Evolutionary conservation across 2,329 filamentous ascomycete species (phyloP).

Genomic region (Thyridium curvatum): DNA sequence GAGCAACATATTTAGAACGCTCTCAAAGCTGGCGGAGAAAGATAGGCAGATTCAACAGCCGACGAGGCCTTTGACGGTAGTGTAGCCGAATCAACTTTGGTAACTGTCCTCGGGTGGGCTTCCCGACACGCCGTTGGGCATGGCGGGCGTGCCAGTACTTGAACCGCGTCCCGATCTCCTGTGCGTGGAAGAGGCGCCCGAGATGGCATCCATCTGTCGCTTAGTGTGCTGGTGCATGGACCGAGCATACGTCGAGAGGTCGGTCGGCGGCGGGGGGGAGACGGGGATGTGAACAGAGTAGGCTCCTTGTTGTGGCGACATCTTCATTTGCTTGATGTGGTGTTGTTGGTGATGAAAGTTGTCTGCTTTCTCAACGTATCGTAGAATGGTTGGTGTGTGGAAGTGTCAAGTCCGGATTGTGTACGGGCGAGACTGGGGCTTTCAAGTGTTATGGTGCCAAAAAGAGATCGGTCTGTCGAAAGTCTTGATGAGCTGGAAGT

Average conservation of each 20-base stretch:
- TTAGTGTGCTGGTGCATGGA: slow-evolving; percentile 62
- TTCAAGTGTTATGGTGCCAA: too few species aligned
- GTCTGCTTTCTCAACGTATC: too few species aligned
- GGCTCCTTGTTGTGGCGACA: too few species aligned
- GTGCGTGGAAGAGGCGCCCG: slow-evolving; percentile 29
- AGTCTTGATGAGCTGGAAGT: too few species aligned
- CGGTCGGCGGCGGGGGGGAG: slow-evolving; percentile 17
- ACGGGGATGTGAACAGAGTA: slow-evolving; percentile 10
- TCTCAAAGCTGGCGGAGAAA: background rate
- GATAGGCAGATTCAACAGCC: background rate
- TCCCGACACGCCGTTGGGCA: slow-evolving; percentile 18
- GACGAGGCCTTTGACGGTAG: background rate
- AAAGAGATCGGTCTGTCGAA: too few species aligned
- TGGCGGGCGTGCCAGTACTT: slow-evolving; percentile 8
- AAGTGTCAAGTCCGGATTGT: too few species aligned
- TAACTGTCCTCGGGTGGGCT: slow-evolving; percentile 11
- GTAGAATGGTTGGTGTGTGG: too few species aligned
- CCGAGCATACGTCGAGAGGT: slow-evolving; percentile 41
- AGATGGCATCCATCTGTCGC: slow-evolving; percentile 56
- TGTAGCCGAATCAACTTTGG: slow-evolving; percentile 9
- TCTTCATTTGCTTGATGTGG: too few species aligned
- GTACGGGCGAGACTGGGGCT: too few species aligned
- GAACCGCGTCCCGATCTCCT: slow-evolving; percentile 15
- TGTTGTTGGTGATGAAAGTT: too few species aligned
- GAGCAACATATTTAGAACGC: background rate